Percentiles rank a stretch among this genome's conserved stretches.
These are phyloP conservation scores for Cryptococcus sp. DNA, from an alignment of 1,284 basidiomycete species.

Conservation along the genomic window DNA sequence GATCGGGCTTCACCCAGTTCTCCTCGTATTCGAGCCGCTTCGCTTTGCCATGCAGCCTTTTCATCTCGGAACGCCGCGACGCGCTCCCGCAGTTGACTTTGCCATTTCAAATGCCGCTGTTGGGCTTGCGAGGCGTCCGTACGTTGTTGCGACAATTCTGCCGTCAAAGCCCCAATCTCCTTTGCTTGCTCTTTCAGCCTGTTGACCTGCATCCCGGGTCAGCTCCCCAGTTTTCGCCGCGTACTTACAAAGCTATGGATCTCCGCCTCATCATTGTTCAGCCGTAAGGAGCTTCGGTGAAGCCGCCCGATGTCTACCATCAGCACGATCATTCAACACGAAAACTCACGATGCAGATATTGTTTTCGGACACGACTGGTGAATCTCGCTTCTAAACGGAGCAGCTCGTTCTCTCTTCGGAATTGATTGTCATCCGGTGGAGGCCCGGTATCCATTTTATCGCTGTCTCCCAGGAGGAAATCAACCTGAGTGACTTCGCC, in stretches of 20 bases:
- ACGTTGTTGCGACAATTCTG: conserved; percentile 38
- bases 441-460: not conserved
- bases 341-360: conserved; percentile 40
- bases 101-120: conserved; percentile 48
- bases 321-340: not conserved
- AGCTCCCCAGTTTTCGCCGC: not conserved
- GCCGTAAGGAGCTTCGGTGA: conserved; percentile 41
- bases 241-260: conserved; percentile 46
- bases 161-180: conserved; percentile 36
- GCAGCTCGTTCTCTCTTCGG: conserved; percentile 37
- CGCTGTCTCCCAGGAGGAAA: conserved; percentile 16
- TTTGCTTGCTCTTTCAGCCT: conserved; percentile 46
- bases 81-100: conserved; percentile 44
- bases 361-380: conserved; percentile 37
- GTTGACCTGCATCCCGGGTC: conserved; percentile 29
- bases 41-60: conserved; percentile 40
- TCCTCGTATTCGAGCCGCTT: conserved; percentile 33
- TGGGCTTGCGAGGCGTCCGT: conserved; percentile 41
- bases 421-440: conserved; percentile 16
- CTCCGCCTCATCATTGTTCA: conserved; percentile 49
- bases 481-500: conserved; percentile 11
- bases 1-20: conserved; percentile 36
- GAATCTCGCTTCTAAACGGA: conserved; percentile 42
- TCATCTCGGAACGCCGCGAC: conserved; percentile 43
- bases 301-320: conserved; percentile 44